Base-by-base conservation (phyloP, 2,329 filamentous ascomycete genomes). In the Trichoderma atrobrunneum region DNA sequence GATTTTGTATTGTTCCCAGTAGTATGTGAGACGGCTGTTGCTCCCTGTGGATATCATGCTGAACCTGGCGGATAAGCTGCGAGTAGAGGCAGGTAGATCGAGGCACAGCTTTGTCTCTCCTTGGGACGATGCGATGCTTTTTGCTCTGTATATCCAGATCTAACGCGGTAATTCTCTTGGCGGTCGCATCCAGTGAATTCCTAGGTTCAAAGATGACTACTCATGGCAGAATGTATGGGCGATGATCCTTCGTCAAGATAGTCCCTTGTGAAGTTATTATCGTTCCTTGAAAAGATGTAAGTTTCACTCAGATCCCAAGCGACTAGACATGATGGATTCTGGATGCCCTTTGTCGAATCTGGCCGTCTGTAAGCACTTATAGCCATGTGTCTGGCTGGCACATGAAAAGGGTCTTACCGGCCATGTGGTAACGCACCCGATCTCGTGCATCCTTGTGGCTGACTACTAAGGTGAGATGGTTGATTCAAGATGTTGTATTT, bases 381-480 rank as follows among this genome's bases (percentile, higher is more conserved):
- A 28, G 3, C 30, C 51, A 67, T 54, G 32, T 67, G 64, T 59
- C 39, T 62, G 32, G 32, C 48, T 39, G 68, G 68, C 68, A 65
- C 68, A 65, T 65, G 68, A 39, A 36, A 36, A 18, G 21, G 68
- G 56, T 51, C 39, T 60, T 60, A 26, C 34, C n/a, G 36, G 39
- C 66, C 66, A 69, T 30, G 56, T 54, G 39, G 66, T 61, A 56
- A 24, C 16, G 48, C n/a, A 30, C 18, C 63, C 1, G 64, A 67
- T 43, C 64, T 43, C 64, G 64, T 67, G 64, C 51, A 59, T 67
- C 64, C 18, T 59, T 34, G 64, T 59, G 64, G 64, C 64, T 28
- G 24, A 21, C 16, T 18, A 57, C 30, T 1, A 12, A 12, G 5
- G 62, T 30, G 48, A 54, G 48, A 21, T 21, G 48, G 21, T 24